A percentile compares a stretch with the other conserved stretches of the same genome.
Evolutionary conservation across 1,284 basidiomycete species (phyloP).

Genomic region (Ustilago curta): DNA sequence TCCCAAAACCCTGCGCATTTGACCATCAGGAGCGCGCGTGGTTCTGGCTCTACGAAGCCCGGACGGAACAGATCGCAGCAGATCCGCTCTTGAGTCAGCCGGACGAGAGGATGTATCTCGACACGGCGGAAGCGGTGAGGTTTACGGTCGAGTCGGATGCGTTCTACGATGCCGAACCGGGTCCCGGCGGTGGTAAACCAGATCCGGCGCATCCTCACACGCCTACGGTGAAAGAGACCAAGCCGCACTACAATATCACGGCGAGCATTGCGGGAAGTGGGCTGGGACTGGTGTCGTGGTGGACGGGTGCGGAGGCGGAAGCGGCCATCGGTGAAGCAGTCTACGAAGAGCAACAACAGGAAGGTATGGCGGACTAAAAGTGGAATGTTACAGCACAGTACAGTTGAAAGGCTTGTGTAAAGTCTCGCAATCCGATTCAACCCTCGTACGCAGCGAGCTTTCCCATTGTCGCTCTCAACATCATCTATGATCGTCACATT

Average conservation of each 20-base stretch:
- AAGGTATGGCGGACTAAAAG: neutral
- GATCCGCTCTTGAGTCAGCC: conserved; percentile 59
- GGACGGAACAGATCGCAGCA: conserved; percentile 57
- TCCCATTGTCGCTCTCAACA: neutral
- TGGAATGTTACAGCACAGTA: conserved; percentile 6
- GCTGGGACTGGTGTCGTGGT: conserved; percentile 77
- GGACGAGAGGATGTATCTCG: conserved; percentile 84
- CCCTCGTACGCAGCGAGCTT: conserved; percentile 26
- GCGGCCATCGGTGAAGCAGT: conserved; percentile 55
- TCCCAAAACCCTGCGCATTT: conserved; percentile 82
- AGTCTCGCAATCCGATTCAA: conserved; percentile 20
- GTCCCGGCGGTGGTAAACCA: conserved; percentile 72
- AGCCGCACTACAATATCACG: conserved; percentile 50
- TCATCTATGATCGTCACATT: neutral
- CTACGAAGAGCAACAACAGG: conserved; percentile 14
- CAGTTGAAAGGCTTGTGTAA: neutral
- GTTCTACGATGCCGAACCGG: conserved; percentile 91
- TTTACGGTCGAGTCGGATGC: conserved; percentile 87
- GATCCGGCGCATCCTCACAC: conserved; percentile 34
- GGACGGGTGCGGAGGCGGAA: conserved; percentile 71
- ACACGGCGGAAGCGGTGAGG: conserved; percentile 83
- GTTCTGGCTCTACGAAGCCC: conserved; percentile 70
- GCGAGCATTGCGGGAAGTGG: conserved; percentile 87
- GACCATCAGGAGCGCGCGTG: conserved; percentile 70
- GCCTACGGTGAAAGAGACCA: conserved; percentile 33